Percentiles rank a stretch among this genome's conserved stretches.
Conservation (phyloP, 257 asterid species). For the Cordia subcordata region DNA sequence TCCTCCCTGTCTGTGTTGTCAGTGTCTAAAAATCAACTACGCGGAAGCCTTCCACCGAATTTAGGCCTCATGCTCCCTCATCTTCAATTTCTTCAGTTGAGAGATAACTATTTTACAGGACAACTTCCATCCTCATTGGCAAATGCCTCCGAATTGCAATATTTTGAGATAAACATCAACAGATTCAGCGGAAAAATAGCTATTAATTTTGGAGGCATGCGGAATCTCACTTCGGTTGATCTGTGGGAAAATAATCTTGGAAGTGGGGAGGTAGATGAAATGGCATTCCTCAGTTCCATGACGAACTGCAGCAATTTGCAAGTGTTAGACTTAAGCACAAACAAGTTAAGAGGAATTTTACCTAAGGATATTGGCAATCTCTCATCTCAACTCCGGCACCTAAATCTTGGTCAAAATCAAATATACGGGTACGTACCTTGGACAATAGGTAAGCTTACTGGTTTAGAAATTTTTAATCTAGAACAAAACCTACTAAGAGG, state of each 20-base stretch:
- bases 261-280: no score
- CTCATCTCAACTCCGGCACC: conserved; percentile 6
- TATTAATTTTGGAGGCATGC: neutral
- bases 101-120: conserved; percentile 3
- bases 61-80: neutral
- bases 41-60: no score
- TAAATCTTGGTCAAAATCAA: conserved; percentile 6
- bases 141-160: conserved; percentile 7
- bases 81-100: no score
- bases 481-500: no score
- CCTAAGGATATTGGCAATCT: conserved; percentile 16
- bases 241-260: no score
- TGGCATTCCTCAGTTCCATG: no score
- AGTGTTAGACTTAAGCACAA: no score
- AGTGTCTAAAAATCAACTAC: no score
- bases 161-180: neutral
- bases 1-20: no score
- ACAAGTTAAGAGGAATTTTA: conserved; percentile 1
- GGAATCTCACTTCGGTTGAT: neutral
- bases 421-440: neutral
- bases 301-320: no score
- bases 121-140: conserved; percentile 7
- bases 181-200: conserved; percentile 2
- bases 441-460: no score
- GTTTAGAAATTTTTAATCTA: no score